Percentiles rank a stretch among this genome's conserved stretches.
Conservation (phyloP, 768 basidiomycete genomes). For the Kwoniella botswanensis region DNA sequence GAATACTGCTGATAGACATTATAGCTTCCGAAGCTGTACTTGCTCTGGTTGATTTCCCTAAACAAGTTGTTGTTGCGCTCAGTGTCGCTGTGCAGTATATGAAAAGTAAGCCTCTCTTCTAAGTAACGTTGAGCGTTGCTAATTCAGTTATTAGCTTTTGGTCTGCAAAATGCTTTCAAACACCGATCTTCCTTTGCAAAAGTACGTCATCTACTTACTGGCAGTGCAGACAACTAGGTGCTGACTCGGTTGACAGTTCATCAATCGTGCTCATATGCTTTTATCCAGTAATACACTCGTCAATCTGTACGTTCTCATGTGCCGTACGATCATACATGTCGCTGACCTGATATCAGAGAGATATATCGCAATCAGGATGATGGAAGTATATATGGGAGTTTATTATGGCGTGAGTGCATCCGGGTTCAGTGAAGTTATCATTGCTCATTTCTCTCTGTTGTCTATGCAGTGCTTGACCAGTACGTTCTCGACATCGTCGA, state of each 20-base stretch:
- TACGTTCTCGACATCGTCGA: slow-evolving; percentile 20
- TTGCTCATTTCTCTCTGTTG: too few relatives aligned
- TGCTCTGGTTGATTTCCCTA: slow-evolving; percentile 52
- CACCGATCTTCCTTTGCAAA: slow-evolving; percentile 75
- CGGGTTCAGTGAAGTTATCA: too few relatives aligned
- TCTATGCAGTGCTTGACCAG: slow-evolving; percentile 69
- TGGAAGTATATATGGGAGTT: slow-evolving; percentile 70
- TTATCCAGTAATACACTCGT: slow-evolving; percentile 83
- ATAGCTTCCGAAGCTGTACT: slow-evolving; percentile 44
- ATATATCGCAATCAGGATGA: slow-evolving; percentile 92
- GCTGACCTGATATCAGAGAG: slow-evolving; percentile 63
- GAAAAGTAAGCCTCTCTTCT: slow-evolving; percentile 49
- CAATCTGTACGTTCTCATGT: slow-evolving; percentile 65
- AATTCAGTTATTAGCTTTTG: slow-evolving; percentile 62
- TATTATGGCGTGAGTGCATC: slow-evolving; percentile 66
- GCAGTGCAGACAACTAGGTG: neutral
- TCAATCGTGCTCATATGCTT: slow-evolving; percentile 79
- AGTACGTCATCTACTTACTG: slow-evolving; percentile 15
- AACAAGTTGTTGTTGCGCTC: slow-evolving; percentile 50
- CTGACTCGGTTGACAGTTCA: slow-evolving; percentile 63
- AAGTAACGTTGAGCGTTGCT: slow-evolving; percentile 57
- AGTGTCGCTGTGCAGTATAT: slow-evolving; percentile 52
- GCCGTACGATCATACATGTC: neutral
- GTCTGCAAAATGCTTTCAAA: slow-evolving; percentile 75
- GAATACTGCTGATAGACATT: slow-evolving; percentile 11